Base-by-base conservation (phyloP, 306 rosid genomes). In the Cyclanthera cordifolia region DNA sequence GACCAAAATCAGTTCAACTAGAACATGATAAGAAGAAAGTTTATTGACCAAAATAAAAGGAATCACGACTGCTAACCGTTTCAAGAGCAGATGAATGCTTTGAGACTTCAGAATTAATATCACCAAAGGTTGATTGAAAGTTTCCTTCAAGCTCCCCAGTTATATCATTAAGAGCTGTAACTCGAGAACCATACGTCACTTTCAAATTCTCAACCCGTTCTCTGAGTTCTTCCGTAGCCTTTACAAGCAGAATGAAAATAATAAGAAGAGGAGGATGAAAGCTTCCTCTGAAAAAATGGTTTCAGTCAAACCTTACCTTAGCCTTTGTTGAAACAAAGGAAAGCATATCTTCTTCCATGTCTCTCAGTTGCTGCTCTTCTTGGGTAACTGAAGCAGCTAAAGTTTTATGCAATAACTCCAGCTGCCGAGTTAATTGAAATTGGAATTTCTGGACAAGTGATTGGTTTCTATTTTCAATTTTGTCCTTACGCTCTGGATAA, bases 191-290 rank as follows among this genome's bases (percentile, higher is more conserved):
- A 74, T 86, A 82, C 81, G 87, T 79, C 67, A 72, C 80, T 78
- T 86, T 94, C 67, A 94, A 75, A 76, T 90, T 85, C 71, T 80
- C 90, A 39, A 94, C 73, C 82, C 90, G 82, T 76, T 63, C 81
- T 78, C 82, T 79, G 47, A 94, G 97, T 70, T 88, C 97, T 81
- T 86, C 96, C 56, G 97, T 88, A 54, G 99, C 97, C 99, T 88
- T 79, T 74, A 81, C 75, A 78, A 74, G 54, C 71, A 76, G 47
- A 16, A 46, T 47, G 16, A 24, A 66, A 75, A 68, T 1, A 41
- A 45, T 21, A 14, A 7, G 43, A 7, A 34, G 41, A 6, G 6
- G 41, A 60, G 32, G 34, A 16, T 20, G 58, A 39, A 2, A 8
- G 17, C 53, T 45, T 34, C 13, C 61, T 74, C 64, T 47, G 53